These are phyloP conservation scores for Fomitopsis pinicola DNA, from an alignment of 1,284 basidiomycete species.

Conservation along the genomic window DNA sequence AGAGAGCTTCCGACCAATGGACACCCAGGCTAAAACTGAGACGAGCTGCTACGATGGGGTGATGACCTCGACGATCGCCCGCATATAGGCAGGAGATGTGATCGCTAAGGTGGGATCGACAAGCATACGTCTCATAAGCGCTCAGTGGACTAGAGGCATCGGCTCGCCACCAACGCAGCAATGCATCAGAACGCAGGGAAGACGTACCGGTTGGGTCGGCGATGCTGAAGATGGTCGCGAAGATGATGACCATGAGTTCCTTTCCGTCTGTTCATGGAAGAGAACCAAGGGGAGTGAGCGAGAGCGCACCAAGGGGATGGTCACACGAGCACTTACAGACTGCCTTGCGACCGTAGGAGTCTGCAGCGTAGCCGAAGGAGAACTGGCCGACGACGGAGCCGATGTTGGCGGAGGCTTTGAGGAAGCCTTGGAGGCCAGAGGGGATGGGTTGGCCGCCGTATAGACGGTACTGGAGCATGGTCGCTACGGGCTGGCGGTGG, in stretches of 20 bases:
- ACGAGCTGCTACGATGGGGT: too few species aligned
- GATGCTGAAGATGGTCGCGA: conserved; percentile 63
- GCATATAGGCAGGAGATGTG: too few species aligned
- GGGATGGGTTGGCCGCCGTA: conserved; percentile 55
- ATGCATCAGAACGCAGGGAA: not conserved
- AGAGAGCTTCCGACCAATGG: too few species aligned
- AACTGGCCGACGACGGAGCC: conserved; percentile 76
- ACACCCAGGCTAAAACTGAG: too few species aligned
- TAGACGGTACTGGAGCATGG: conserved; percentile 73
- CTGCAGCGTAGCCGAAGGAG: conserved; percentile 64
- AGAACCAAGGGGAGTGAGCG: not conserved
- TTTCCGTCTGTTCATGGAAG: conserved; percentile 50
- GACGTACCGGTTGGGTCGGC: conserved; percentile 41
- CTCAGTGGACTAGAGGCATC: not conserved
- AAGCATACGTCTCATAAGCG: not conserved
- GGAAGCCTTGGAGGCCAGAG: conserved; percentile 52
- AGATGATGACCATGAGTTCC: conserved; percentile 75
- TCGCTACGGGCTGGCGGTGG: conserved; percentile 54
- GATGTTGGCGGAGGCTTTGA: conserved; percentile 71
- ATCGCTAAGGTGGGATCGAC: not conserved
- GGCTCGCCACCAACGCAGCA: not conserved
- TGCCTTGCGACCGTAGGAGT: conserved; percentile 62
- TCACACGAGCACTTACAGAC: conserved; percentile 42
- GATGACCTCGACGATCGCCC: too few species aligned
- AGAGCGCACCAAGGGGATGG: not conserved